A percentile compares a stretch with the other conserved stretches of the same genome.
Evolutionary conservation across 192 early-diverging fungal genomes (phyloP).

Genomic region (Dissophora ornata): DNA sequence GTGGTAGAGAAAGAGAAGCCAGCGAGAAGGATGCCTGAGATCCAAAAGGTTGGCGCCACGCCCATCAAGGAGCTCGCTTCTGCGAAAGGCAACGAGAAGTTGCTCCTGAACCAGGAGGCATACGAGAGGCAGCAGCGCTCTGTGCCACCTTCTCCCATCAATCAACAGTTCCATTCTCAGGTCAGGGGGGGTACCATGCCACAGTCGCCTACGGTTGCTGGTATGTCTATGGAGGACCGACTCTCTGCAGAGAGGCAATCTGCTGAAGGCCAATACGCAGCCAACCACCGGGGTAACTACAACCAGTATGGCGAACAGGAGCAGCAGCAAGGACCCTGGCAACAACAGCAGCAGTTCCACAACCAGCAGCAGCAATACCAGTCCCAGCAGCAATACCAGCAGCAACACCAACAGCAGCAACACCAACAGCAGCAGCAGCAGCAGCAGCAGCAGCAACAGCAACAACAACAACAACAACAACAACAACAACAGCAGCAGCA

Average conservation of each 20-base stretch:
- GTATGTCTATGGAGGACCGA: constrained; percentile 22
- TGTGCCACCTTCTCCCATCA: constrained; percentile 16
- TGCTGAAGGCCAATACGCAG: constrained; percentile 28
- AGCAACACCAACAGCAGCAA: constrained; percentile 10
- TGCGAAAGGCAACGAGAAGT: constrained; percentile 37
- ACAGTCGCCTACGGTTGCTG: constrained; percentile 31
- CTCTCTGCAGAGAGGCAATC: constrained; percentile 23
- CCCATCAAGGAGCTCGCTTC: constrained; percentile 50
- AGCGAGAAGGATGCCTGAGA: constrained; percentile 39
- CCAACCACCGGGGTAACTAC: constrained; percentile 13
- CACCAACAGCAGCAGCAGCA: constrained; percentile 32
- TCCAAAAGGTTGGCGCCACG: constrained; percentile 46
- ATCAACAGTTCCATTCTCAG: constrained; percentile 24
- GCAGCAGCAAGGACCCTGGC: constrained; percentile 1
- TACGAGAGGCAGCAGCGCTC: constrained; percentile 49
- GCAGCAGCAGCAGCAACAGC: constrained; percentile 23
- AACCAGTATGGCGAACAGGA: constrained; percentile 23
- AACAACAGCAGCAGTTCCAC: constrained; percentile 28
- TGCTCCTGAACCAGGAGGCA: constrained; percentile 46
- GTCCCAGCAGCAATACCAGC: constrained; percentile 29
- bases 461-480: constrained; percentile 24
- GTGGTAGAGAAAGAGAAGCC: constrained; percentile 18
- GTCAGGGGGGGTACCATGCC: constrained; percentile 15
- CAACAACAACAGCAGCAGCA: constrained; percentile 20
- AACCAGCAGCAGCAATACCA: constrained; percentile 11